A percentile compares a stretch with the other conserved stretches of the same genome.
These are phyloP conservation scores for Plasmodium gaboni DNA, from an alignment of 169 alveolate species.

Conservation along the genomic window DNA sequence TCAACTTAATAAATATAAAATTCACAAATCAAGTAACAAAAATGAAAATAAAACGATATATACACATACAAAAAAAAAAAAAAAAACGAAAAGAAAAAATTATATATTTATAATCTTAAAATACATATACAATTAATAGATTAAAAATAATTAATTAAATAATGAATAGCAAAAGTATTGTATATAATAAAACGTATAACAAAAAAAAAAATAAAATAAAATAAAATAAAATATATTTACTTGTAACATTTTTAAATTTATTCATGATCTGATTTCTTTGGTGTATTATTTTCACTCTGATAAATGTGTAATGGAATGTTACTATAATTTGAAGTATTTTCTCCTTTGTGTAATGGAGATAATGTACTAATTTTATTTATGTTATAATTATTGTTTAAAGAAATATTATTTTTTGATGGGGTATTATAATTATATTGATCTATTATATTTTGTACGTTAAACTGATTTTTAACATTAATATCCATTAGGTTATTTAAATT, in stretches of 20 bases:
- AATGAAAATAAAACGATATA: too few relatives aligned
- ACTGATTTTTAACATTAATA: constrained; percentile 39
- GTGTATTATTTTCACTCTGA: constrained; percentile 35
- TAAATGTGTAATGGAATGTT: constrained; percentile 32
- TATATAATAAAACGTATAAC: too few relatives aligned
- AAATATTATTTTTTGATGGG: constrained; percentile 6
- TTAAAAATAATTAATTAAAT: too few relatives aligned
- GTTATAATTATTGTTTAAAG: constrained; percentile 8
- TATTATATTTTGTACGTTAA: constrained; percentile 66
- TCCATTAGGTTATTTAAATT: constrained; percentile 22
- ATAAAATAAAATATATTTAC: not conserved
- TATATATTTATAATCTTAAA: too few relatives aligned
- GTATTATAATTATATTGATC: constrained; percentile 63
- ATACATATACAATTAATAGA: too few relatives aligned
- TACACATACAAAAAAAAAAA: too few relatives aligned
- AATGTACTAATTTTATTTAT: not conserved
- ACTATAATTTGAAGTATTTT: constrained; percentile 9
- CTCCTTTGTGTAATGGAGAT: constrained; percentile 6
- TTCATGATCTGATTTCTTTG: not conserved
- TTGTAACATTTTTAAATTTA: constrained; percentile 1
- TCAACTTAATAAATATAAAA: too few relatives aligned
- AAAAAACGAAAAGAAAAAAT: too few relatives aligned
- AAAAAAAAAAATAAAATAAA: too few relatives aligned
- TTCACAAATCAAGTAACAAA: too few relatives aligned
- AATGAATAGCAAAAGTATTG: too few relatives aligned